phyloP scores from a whole-genome alignment of 768 basidiomycete genomes.

The Termitomyces sp. region DNA sequence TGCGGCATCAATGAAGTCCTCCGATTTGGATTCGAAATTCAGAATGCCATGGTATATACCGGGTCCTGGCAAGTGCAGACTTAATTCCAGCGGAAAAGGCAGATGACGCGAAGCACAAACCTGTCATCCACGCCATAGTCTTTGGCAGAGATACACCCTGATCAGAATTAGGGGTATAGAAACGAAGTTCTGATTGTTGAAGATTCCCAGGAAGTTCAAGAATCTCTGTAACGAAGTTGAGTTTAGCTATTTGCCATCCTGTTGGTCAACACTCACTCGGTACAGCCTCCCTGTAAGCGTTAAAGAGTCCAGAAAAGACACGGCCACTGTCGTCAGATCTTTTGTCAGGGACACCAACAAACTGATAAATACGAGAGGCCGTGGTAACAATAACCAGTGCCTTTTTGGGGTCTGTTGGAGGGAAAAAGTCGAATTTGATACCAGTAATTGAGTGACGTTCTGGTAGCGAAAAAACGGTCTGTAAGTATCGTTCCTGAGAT shows the following conservation, averaged over 20 bases:
- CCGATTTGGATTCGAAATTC: conserved; percentile 63
- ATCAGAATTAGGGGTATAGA: conserved; percentile 69
- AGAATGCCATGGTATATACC: conserved; percentile 87
- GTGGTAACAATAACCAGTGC: conserved; percentile 82
- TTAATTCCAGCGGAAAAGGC: conserved; percentile 1
- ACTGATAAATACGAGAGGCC: conserved; percentile 86
- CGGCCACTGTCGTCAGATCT: conserved; percentile 73
- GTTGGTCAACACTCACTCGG: conserved; percentile 59
- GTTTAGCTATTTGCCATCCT: background rate
- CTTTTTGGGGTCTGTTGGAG: conserved; percentile 56
- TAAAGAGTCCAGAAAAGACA: conserved; percentile 72
- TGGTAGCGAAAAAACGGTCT: conserved; percentile 70
- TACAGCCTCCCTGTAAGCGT: conserved; percentile 66
- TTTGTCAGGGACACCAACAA: conserved; percentile 65
- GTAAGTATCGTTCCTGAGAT: conserved; percentile 77
- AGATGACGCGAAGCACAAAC: conserved; percentile 35
- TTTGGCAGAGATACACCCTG: conserved; percentile 69
- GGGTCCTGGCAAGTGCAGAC: conserved; percentile 49
- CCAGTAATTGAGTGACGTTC: conserved; percentile 85
- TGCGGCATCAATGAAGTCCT: conserved; percentile 75
- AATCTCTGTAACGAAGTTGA: conserved; percentile 54
- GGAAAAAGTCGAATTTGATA: conserved; percentile 75
- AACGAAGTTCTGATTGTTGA: conserved; percentile 74
- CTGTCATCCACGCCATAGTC: conserved; percentile 88
- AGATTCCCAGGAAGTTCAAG: conserved; percentile 84